Percentiles rank a stretch among this genome's conserved stretches.
phyloP scores from a whole-genome alignment of 768 basidiomycete species.

The Mycena crocata region DNA sequence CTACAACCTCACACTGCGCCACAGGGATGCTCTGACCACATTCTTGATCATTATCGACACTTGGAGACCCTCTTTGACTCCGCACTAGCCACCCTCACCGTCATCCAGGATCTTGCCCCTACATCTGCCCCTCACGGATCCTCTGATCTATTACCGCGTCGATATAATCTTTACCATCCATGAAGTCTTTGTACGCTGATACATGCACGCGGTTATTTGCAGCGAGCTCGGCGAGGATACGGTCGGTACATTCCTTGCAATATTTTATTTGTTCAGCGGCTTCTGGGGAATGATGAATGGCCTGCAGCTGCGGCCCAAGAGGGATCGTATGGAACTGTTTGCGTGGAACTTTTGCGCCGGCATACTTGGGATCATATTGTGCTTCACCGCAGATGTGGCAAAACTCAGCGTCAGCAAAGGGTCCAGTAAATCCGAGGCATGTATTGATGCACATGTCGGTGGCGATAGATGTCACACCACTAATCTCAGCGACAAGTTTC shows the following conservation, averaged over 20 bases:
- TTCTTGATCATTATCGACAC: too few species aligned
- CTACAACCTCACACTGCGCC: too few species aligned
- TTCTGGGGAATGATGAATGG: constrained; percentile 37
- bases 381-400: constrained; percentile 43
- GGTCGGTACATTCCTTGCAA: constrained; percentile 34
- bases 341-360: neutral
- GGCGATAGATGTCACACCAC: constrained; percentile 34
- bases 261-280: constrained; percentile 46
- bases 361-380: constrained; percentile 42
- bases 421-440: constrained; percentile 42
- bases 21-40: too few species aligned
- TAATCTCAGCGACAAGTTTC: constrained; percentile 17
- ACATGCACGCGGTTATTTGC: neutral
- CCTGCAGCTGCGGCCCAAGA: constrained; percentile 56
- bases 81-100: neutral
- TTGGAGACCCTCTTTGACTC: neutral
- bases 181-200: constrained; percentile 39
- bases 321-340: constrained; percentile 43
- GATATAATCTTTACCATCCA: constrained; percentile 44
- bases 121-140: neutral
- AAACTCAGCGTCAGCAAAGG: constrained; percentile 9
- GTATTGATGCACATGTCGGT: constrained; percentile 41
- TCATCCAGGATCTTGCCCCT: neutral
- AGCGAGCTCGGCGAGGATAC: constrained; percentile 33
- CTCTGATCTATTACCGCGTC: constrained; percentile 33